phyloP scores from a whole-genome alignment of 108 stramenopile genomes.

The Pseudonitzschia multiseries region DNA sequence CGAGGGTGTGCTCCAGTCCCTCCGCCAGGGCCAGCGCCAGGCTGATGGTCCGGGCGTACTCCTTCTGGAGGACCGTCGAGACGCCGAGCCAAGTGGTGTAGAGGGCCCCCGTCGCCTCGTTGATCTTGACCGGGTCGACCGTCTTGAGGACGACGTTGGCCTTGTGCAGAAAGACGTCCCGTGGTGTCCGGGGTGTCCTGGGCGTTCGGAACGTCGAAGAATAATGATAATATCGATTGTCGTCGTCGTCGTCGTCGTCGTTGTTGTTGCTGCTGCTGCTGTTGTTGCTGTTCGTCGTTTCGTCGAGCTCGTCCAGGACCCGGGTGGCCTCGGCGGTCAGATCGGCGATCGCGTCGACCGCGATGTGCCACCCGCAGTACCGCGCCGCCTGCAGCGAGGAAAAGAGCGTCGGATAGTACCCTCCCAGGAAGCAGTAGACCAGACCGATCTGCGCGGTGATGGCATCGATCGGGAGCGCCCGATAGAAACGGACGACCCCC shows the following conservation, averaged over 20 bases:
- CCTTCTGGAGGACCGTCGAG: conserved; percentile 31
- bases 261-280: too few species aligned
- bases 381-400: conserved; percentile 34
- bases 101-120: conserved; percentile 40
- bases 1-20: conserved; percentile 22
- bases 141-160: conserved; percentile 35
- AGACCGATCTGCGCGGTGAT: conserved; percentile 43
- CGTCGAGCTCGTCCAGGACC: conserved; percentile 36
- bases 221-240: too few species aligned
- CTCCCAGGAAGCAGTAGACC: conserved; percentile 53
- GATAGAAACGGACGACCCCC: conserved; percentile 26
- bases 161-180: conserved; percentile 24
- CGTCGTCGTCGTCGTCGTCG: conserved; percentile 11
- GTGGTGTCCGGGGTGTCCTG: neutral
- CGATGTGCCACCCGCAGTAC: conserved; percentile 39
- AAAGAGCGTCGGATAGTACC: conserved; percentile 51
- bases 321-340: conserved; percentile 36
- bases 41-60: conserved; percentile 39
- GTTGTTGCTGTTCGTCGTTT: too few species aligned
- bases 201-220: too few species aligned
- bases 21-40: conserved; percentile 32
- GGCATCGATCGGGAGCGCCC: conserved; percentile 31
- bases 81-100: conserved; percentile 47
- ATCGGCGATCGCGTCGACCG: conserved; percentile 27
- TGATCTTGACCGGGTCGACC: conserved; percentile 46